Evolutionary conservation across 768 basidiomycete species (phyloP), one percentile per base, ranked within the genome.

Genomic region (Tulasnella sp.): DNA sequence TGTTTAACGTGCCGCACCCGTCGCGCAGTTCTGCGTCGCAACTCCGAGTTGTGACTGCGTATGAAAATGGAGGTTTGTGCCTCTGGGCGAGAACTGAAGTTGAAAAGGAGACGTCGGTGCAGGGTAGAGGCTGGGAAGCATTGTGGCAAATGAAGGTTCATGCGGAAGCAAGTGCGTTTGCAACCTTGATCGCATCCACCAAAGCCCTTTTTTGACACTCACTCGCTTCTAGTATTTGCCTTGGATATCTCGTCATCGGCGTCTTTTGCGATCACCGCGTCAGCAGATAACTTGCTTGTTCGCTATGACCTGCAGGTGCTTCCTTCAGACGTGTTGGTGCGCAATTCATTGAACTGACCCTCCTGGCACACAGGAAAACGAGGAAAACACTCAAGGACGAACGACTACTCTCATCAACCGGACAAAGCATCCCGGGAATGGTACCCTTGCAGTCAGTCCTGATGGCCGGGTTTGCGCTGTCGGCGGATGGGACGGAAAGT

Each of bases 401-500:
- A 36, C 72, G 34, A 22, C 29, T 40, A 34, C 29, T 36, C n/a
- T 72, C 39, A 25, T 86, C 19, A 83, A 88, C 79, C 85, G 88
- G 67, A 94, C 90, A 29, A 94, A 91, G 80, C 86, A 93, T 78
- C 89, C 93, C 0, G 95, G 96, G 3, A 95, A 95, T 80, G 87
- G 87, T 0, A 87, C 89, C 8, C 82, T 98, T n/a, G 87, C 90
- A 3, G 89, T 97, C 15, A 89, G 90, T 6, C 86, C 88, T 42
- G 91, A 93, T 79, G 93, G 90, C 0, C 87, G 87, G 29, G 88
- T 98, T 0, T 91, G 95, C 79, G 96, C 95, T 0, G 85, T 96
- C 1, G 96, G 92, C 2, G 94, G 96, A 0, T 98, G 97, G 97
- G 96, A 99, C 78, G 96, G 97, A 42, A 89, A 86, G 96, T 96